Conservation (phyloP, 2,329 filamentous ascomycete genomes). For the Fusarium sp. region DNA sequence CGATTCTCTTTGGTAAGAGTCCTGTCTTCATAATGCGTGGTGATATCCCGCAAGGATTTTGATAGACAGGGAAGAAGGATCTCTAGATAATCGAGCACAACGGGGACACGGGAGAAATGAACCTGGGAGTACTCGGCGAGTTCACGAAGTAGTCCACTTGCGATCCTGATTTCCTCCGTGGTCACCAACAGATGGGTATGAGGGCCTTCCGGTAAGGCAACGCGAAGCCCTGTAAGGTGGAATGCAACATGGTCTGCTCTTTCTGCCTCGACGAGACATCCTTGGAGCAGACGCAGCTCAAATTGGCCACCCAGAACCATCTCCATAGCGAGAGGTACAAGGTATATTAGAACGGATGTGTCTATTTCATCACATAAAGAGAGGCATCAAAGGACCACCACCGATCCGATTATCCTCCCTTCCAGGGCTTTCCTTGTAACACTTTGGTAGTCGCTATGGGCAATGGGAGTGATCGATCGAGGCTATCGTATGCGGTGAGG, state of each 20-base stretch:
- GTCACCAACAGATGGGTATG: conserved; percentile 65
- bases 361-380: conserved; percentile 44
- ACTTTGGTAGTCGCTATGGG: conserved; percentile 14
- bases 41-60: conserved; percentile 69
- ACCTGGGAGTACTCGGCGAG: conserved; percentile 69
- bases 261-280: conserved; percentile 70
- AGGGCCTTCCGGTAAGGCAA: conserved; percentile 60
- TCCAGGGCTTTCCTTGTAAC: neutral
- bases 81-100: conserved; percentile 70
- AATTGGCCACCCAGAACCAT: conserved; percentile 51
- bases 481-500: conserved; percentile 39
- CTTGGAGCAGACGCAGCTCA: conserved; percentile 62
- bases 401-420: conserved; percentile 15
- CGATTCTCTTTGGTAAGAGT: conserved; percentile 63
- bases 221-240: conserved; percentile 65
- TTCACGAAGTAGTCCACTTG: conserved; percentile 65
- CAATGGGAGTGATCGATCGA: conserved; percentile 34
- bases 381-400: conserved; percentile 13
- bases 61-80: conserved; percentile 70
- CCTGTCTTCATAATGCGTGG: conserved; percentile 65
- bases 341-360: conserved; percentile 20
- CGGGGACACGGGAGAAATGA: conserved; percentile 64
- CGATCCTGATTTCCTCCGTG: conserved; percentile 63
- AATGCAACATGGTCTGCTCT: conserved; percentile 64
- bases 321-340: conserved; percentile 48